Percentiles rank a stretch among this genome's conserved stretches.
These are phyloP conservation scores for Botrytis porri DNA, from an alignment of 2,329 filamentous ascomycete genomes.

Conservation along the genomic window DNA sequence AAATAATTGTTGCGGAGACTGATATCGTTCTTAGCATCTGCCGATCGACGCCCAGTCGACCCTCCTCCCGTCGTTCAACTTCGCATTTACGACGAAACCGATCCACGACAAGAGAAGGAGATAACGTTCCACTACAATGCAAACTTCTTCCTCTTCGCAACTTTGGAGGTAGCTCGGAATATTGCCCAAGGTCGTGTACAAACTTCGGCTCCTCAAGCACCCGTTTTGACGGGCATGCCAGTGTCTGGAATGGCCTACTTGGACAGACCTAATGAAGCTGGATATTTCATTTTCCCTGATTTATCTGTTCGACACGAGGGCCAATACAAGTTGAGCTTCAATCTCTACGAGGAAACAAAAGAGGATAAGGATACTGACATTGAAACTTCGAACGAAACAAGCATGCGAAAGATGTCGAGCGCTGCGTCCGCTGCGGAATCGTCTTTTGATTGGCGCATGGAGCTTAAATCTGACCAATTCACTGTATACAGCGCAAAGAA, in stretches of 20 bases:
- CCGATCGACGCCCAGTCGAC: constrained; percentile 31
- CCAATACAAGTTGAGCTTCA: constrained; percentile 86
- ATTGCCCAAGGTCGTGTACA: constrained; percentile 78
- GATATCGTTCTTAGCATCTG: constrained; percentile 28
- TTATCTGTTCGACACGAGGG: constrained; percentile 94
- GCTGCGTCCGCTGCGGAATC: constrained; percentile 41
- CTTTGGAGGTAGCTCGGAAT: constrained; percentile 78
- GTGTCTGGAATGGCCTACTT: constrained; percentile 96
- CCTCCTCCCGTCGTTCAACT: constrained; percentile 89
- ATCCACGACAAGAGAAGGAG: constrained; percentile 38
- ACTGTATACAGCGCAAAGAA: constrained; percentile 96
- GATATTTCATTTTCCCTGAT: constrained; percentile 98
- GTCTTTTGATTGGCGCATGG: constrained; percentile 79
- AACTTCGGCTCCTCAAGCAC: constrained; percentile 63
- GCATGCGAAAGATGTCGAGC: constrained; percentile 38
- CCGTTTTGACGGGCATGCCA: constrained; percentile 89
- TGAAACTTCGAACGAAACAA: constrained; percentile 40
- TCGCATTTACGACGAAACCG: constrained; percentile 67
- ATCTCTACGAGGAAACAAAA: constrained; percentile 91
- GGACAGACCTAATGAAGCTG: constrained; percentile 74
- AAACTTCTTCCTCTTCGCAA: constrained; percentile 96
- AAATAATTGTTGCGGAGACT: background rate
- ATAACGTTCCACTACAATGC: constrained; percentile 91
- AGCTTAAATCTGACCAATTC: constrained; percentile 85
- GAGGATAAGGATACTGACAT: constrained; percentile 73